These are phyloP conservation scores for Ambrosia hybrid DNA, from an alignment of 140 eudicot species.

Conservation along the genomic window DNA sequence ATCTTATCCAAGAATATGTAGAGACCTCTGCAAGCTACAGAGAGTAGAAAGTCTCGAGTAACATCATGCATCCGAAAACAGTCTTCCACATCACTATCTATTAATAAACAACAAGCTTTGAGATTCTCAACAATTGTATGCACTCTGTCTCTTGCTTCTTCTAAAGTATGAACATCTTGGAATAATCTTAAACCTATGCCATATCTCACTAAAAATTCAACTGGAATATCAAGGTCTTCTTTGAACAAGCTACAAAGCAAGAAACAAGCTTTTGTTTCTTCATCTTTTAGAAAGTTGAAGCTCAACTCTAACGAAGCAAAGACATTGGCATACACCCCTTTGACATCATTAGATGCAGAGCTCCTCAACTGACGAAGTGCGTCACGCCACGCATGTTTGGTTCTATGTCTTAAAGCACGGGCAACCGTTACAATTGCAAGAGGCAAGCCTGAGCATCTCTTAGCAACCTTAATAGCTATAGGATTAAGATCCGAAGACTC, in stretches of 20 bases:
- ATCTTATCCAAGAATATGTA: slow-evolving; percentile 36
- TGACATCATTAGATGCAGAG: slow-evolving; percentile 34
- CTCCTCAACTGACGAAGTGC: slow-evolving; percentile 40
- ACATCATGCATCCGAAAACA: slow-evolving; percentile 54
- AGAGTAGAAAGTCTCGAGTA: slow-evolving; percentile 49
- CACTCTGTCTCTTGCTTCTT: slow-evolving; percentile 47
- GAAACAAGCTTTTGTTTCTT: slow-evolving; percentile 48
- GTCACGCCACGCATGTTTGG: slow-evolving; percentile 45
- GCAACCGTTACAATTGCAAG: slow-evolving; percentile 52
- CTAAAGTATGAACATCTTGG: slow-evolving; percentile 35
- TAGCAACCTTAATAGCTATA: slow-evolving; percentile 42
- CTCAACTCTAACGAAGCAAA: slow-evolving; percentile 42
- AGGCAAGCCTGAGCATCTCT: slow-evolving; percentile 46
- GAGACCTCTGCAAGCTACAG: slow-evolving; percentile 36
- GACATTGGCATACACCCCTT: slow-evolving; percentile 40
- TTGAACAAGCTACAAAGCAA: slow-evolving; percentile 43
- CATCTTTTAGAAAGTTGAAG: slow-evolving; percentile 38
- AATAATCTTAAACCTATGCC: slow-evolving; percentile 47
- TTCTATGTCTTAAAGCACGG: slow-evolving; percentile 39
- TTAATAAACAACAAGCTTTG: slow-evolving; percentile 47
- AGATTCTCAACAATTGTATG: slow-evolving; percentile 40
- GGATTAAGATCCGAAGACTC: slow-evolving; percentile 37
- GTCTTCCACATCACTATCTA: slow-evolving; percentile 38
- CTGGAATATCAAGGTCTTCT: slow-evolving; percentile 40
- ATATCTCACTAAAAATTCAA: slow-evolving; percentile 43